Evolutionary conservation across 2,329 filamentous ascomycete species (phyloP), one percentile per base, ranked within the genome.

Genomic region (Diaporthe sp.): DNA sequence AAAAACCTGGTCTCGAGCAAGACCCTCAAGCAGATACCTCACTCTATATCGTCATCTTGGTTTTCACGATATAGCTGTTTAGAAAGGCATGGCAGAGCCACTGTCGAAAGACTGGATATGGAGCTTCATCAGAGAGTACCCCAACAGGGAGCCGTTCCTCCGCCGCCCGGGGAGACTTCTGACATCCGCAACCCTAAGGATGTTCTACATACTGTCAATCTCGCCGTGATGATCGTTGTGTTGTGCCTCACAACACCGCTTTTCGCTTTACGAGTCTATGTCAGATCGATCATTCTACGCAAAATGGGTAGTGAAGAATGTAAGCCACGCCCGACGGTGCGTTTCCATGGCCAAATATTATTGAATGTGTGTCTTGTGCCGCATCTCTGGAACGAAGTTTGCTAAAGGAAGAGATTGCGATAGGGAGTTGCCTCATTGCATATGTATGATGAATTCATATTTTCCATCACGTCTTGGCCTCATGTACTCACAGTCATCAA

Each of bases 381-480:
- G 15, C 5, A 20, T 28, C 28, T 28, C 4, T 1, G 37, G 2
- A 28, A 9, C 2, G n/a, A 5, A 15, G 13, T 42, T 42, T 15
- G 17, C 61, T 67, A 34, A 67, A 20, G 10, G 6, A 42, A 20
- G 12, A 4, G 2, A 7, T 7, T 22, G 10, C 2, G 8, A 15
- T n/a, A 67, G 61, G 61, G 61, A 67, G 25, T 67, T 67, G 61
- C 28, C 25, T 67, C 42, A 5, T 67, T 15, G 61, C 42, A 34
- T 67, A 67, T 10, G 42, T 67, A 65, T 9, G 42, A 1, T 8
- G 2, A n/a, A 4, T 6, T 17, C 25, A 17, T 8, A 22, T 31
- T 10, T 4, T 60, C 22, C 28, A 28, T 22, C 28, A 47, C 17
- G 3, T n/a, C 60, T 25, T 8, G 2, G 7, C 7, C 6, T 25